phyloP scores from a whole-genome alignment of 805 yeast species.

The Starmerella roubikii region DNA sequence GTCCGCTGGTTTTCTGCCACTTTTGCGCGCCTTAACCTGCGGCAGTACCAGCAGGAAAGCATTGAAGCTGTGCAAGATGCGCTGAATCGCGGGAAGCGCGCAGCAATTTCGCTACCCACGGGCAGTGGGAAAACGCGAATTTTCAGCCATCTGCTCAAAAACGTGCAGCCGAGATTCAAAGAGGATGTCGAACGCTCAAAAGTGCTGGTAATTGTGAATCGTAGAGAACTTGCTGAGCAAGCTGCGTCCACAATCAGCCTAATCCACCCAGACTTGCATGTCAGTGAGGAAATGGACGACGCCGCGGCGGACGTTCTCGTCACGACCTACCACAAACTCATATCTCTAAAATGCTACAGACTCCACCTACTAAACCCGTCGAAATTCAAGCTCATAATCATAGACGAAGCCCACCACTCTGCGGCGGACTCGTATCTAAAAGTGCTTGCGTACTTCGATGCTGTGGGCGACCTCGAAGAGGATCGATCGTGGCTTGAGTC shows the following conservation, averaged over 20 bases:
- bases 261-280: conserved; percentile 37
- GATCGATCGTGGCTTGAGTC: too few relatives aligned
- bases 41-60: conserved; percentile 56
- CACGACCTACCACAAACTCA: conserved; percentile 50
- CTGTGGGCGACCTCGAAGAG: conserved; percentile 6
- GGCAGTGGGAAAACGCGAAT: conserved; percentile 92
- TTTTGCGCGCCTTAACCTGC: neutral
- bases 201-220: conserved; percentile 58
- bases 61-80: conserved; percentile 41
- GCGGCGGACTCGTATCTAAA: conserved; percentile 54
- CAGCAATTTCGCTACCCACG: conserved; percentile 79
- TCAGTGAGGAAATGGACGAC: conserved; percentile 41
- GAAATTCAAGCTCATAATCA: conserved; percentile 56
- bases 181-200: conserved; percentile 25
- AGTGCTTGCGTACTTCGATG: conserved; percentile 44
- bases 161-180: conserved; percentile 24
- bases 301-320: conserved; percentile 49
- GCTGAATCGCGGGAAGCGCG: conserved; percentile 37
- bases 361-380: conserved; percentile 40
- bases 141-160: conserved; percentile 28
- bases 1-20: neutral
- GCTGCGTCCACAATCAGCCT: conserved; percentile 39
- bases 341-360: conserved; percentile 38
- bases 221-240: conserved; percentile 65
- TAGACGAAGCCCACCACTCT: conserved; percentile 92